Conservation (phyloP, 805 yeast genomes). For the Pichia sporocuriosa region DNA sequence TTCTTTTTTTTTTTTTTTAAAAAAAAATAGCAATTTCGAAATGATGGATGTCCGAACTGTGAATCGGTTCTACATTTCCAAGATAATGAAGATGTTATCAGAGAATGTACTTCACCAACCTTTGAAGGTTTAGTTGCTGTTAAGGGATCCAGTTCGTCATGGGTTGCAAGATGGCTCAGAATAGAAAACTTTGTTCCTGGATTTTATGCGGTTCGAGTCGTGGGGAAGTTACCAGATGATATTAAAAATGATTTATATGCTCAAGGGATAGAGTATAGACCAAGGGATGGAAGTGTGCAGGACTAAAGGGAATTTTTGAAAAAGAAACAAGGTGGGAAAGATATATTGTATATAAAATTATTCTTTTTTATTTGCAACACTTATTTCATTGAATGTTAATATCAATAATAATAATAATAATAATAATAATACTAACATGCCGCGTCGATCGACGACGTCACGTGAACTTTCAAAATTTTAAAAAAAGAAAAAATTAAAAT, state of each 20-base stretch:
- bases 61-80: slow-evolving; percentile 72
- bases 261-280: slow-evolving; percentile 79
- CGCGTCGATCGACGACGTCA: too few relatives aligned
- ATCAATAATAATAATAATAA: too few relatives aligned
- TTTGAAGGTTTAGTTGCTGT: slow-evolving; percentile 93
- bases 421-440: too few relatives aligned
- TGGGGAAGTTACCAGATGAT: slow-evolving; percentile 87
- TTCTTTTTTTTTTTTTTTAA: too few relatives aligned
- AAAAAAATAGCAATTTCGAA: slow-evolving; percentile 72
- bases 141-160: slow-evolving; percentile 75
- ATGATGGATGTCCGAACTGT: slow-evolving; percentile 93
- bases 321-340: too few relatives aligned
- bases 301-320: too few relatives aligned
- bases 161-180: slow-evolving; percentile 97
- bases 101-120: slow-evolving; percentile 92
- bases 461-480: too few relatives aligned
- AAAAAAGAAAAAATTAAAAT: too few relatives aligned
- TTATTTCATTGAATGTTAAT: too few relatives aligned
- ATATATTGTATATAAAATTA: not conserved
- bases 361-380: too few relatives aligned
- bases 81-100: slow-evolving; percentile 76
- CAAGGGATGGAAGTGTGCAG: slow-evolving; percentile 80
- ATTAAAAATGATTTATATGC: slow-evolving; percentile 64
- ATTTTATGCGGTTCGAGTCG: slow-evolving; percentile 86
- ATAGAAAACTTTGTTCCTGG: slow-evolving; percentile 87